Base-by-base conservation (phyloP, 208 protist species). In the Crithidia mellificae region DNA sequence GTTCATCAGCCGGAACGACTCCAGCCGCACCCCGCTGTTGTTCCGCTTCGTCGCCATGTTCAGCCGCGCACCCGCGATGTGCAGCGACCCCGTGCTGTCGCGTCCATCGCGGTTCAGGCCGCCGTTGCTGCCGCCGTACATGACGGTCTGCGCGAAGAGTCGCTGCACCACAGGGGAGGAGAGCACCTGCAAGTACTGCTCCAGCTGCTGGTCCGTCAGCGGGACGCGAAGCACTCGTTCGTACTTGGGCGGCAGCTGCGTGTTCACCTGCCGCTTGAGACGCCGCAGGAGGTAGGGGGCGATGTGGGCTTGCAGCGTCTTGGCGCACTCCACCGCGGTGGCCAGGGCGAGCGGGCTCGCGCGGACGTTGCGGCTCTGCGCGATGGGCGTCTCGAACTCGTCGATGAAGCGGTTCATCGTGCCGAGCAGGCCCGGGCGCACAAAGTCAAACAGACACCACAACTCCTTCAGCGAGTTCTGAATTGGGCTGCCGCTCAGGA, bases 401-500 rank as follows among this genome's bases (percentile, higher is more conserved):
- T 98, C 93, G 69, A 94, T 86, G 82, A 99, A 99, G 61, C 99
- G 94, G 6, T 82, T 80, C 58, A 98, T 91, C 3, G 95, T 98
- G 1, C 88, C 86, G 1, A 88, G 90, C 56, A 84, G 86, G 55
- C 93, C 84, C 8, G 98, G 98, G 55, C 99, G 90, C 14, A 99
- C 65, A 73, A 99, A 99, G 79, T 99, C 96, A 67, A 99, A 94
- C 12, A 99, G 88, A 0, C 98, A 98, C 98, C 98, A 99, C 27
- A 99, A 83, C 87, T 99, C 98, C 92, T 98, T 98, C 24, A 99
- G 81, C 46, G 95, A 97, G 85, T 99, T 99, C 70, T 99, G 98
- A 43, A 99, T 75, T 1, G 97, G 97, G 8, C 96, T 98, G 32
- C 98, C 98, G 0, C 98, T 99, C 2, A 99, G 87, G 20, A 99